Base-by-base conservation (phyloP, 257 asterid species). In the Ophiorrhiza pumila region DNA sequence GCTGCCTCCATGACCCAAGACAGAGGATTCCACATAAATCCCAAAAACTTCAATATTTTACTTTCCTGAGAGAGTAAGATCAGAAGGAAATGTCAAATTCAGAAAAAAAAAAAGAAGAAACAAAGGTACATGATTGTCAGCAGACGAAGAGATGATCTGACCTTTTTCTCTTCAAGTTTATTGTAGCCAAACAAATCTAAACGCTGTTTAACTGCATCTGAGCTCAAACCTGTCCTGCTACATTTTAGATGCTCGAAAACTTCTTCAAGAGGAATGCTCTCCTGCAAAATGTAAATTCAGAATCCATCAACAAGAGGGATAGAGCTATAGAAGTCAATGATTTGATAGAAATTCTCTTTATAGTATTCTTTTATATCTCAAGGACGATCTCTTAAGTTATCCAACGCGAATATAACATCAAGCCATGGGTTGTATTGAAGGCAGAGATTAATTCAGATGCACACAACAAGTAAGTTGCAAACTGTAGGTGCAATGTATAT, bases 1-100 rank as follows among this genome's bases (percentile, higher is more conserved):
- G 93, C 93, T 14, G 88, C 87, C 78, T 87, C 93, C 90, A 87
- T 85, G 75, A 87, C 93, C 87, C 87, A 85, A 23, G 90, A 83
- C 39, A 85, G 75, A 62, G 90, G 90, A 35, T 85, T 83, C 90
- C 93, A 87, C 93, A 87, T 87, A 53, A 85, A 87, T 39, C 93
- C 90, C 70, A 85, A 75, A 76, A 87, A 87, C 76, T 85, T 87
- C 57, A 83, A 74, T 41, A 85, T 9, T 72, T 83, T 85, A 67
- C 83, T 87, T 80, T 85, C 92, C 92, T 85, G 53, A 20, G 23
- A 23, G 70, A 52, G 22, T 34, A 56, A 32, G 47, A n/a, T n/a
- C n/a, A 41, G 41, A 43, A 57, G 67, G 11, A 13, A n/a, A 49
- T 53, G 57, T 52, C 32, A 34, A 68, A 17, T 2, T 43, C 15